A percentile compares a stretch with the other conserved stretches of the same genome.
Conservation (phyloP, 1,284 basidiomycete species). For the Melanopsichium pennsylvanicum region DNA sequence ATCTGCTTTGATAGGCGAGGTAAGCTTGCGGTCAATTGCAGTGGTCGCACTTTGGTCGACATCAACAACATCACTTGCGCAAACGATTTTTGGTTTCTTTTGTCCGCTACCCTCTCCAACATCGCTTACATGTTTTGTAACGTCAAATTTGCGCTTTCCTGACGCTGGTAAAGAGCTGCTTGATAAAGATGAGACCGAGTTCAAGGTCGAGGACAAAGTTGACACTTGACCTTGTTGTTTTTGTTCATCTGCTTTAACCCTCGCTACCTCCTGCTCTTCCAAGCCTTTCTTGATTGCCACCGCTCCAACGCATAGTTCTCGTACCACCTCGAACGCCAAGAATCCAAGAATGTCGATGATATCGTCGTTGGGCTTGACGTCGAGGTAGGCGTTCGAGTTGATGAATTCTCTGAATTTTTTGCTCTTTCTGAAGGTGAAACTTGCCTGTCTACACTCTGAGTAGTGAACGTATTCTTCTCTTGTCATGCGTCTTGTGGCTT, state of each 20-base stretch:
- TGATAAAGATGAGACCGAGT: too few species aligned
- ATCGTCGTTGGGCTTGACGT: conserved; percentile 91
- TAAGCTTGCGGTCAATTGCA: too few species aligned
- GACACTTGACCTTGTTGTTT: conserved; percentile 3
- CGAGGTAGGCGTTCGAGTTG: conserved; percentile 85
- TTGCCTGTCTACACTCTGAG: conserved; percentile 94
- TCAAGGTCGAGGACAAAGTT: too few species aligned
- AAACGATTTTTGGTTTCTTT: conserved; percentile 13
- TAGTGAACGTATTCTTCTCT: conserved; percentile 97
- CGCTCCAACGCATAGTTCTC: conserved; percentile 78
- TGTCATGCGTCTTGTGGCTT: conserved; percentile 93
- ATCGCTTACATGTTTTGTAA: neutral
- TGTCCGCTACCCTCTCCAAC: neutral
- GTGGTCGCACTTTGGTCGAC: conserved; percentile 1
- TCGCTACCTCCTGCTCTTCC: conserved; percentile 38
- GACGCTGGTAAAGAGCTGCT: too few species aligned
- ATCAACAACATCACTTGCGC: too few species aligned
- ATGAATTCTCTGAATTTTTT: conserved; percentile 96
- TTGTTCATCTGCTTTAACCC: conserved; percentile 9
- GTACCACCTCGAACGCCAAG: conserved; percentile 94
- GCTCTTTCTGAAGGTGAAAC: conserved; percentile 87
- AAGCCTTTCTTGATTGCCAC: conserved; percentile 52
- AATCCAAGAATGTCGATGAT: conserved; percentile 97
- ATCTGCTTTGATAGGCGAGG: too few species aligned
- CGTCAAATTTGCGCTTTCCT: conserved; percentile 11